phyloP scores from a whole-genome alignment of 257 asterid species.

The Solanum pimpinellifolium region DNA sequence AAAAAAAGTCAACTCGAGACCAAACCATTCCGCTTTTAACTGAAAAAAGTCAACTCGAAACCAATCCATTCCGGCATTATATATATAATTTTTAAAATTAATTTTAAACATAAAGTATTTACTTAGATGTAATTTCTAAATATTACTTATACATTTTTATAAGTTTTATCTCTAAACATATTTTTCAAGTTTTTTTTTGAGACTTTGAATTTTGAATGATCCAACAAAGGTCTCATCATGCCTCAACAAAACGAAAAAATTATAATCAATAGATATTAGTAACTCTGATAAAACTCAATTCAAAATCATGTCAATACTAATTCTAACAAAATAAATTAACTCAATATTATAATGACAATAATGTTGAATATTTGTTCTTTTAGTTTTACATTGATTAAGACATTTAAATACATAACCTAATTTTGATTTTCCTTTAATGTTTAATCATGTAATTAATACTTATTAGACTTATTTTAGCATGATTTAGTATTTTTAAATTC shows the following conservation, averaged over 20 bases:
- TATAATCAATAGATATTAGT: not conserved
- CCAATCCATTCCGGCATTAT: not conserved
- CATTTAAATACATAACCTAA: too few relatives aligned
- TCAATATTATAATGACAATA: not conserved
- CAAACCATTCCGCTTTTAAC: too few relatives aligned
- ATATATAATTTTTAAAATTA: too few relatives aligned
- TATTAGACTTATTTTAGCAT: not conserved
- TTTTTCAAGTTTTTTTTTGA: not conserved
- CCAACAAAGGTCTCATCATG: not conserved
- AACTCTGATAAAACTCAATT: not conserved
- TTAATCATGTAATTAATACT: not conserved
- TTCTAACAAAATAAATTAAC: not conserved
- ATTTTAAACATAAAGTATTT: too few relatives aligned
- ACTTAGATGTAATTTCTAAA: not conserved
- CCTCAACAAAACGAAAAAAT: too few relatives aligned
- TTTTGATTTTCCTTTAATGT: not conserved
- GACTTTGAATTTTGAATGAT: not conserved
- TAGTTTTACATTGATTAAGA: not conserved
- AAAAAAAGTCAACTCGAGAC: too few relatives aligned
- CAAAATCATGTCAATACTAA: not conserved
- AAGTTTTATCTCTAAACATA: not conserved
- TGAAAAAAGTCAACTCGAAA: not conserved
- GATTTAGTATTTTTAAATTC: too few relatives aligned
- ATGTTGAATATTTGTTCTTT: not conserved
- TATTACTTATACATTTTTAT: too few relatives aligned